Base-by-base conservation (phyloP, 805 yeast genomes). In the Myxozyma udenii region DNA sequence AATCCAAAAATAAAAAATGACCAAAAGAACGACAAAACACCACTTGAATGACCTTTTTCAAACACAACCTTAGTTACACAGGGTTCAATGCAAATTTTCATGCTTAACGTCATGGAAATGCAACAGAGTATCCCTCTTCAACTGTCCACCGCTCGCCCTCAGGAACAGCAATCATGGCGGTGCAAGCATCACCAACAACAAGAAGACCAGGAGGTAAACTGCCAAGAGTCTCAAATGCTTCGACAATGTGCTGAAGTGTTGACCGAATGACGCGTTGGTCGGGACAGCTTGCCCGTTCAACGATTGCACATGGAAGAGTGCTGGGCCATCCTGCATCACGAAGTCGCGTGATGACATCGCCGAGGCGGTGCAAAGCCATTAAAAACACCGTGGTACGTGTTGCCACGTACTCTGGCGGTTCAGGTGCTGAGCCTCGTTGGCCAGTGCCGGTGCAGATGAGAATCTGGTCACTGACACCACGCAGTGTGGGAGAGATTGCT, bases 391-490 rank as follows among this genome's bases (percentile, higher is more conserved):
- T 84, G 0, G 98, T 91, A 61, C 97, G 74, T 2, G 84, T 71
- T 41, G 71, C 65, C 4, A 81, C 85, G 68, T 76, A 90, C 44
- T 79, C 84, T 1, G 98, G 97, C 14, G 87, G 70, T 44, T 74
- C 74, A 1, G 96, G 96, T 44, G 87, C 66, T 2, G 81, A 83
- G 4, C 97, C 98, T 32, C 84, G 80, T 49, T 93, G 80, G 1
- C 96, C 97, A 0, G 96, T 89, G 2, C 98, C 98, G 0, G 98
- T 91, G 68, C 96, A 88, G 22, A 91, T 81, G 49, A 91, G 75
- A 3, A 91, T 88, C 70, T 91, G 97, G 67, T 90, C 97, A 1
- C 95, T 86, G 1, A 87, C 87, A 38, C 85, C 93, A 56, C 98
- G 74, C 64, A 90, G 96, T 0, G 98, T 91, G 4, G 95, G 89